A percentile compares a stretch with the other conserved stretches of the same genome.
phyloP scores from a whole-genome alignment of 108 stramenopile genomes.

The Cyclotella sp. region DNA sequence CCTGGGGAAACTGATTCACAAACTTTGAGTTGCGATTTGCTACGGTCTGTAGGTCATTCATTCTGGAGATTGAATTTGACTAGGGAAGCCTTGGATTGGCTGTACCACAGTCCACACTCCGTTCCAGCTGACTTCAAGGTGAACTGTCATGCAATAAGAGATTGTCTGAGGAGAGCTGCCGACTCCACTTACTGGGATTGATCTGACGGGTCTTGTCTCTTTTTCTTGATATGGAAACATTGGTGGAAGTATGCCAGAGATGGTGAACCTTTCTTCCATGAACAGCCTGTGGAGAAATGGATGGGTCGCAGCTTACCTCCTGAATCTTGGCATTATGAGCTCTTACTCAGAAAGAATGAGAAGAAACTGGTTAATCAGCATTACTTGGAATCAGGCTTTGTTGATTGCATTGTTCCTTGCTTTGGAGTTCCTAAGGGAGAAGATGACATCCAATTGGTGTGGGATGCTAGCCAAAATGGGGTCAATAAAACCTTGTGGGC shows the following conservation, averaged over 20 bases:
- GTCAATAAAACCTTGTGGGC: conserved; percentile 41
- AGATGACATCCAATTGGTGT: conserved; percentile 54
- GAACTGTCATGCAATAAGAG: background rate
- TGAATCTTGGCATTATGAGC: background rate
- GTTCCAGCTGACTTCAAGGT: background rate
- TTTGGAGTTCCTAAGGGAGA: conserved; percentile 44
- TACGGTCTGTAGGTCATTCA: background rate
- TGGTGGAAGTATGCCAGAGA: conserved; percentile 18
- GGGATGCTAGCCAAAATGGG: conserved; percentile 46
- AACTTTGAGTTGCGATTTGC: conserved; percentile 1
- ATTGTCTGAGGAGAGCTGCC: background rate
- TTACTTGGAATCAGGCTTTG: conserved; percentile 18
- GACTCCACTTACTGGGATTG: conserved; percentile 43
- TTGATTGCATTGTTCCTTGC: background rate
- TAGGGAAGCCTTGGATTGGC: conserved; percentile 7
- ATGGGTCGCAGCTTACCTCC: background rate
- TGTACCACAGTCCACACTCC: background rate
- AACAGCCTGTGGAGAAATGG: background rate
- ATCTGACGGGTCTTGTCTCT: conserved; percentile 29
- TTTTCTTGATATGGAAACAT: conserved; percentile 42
- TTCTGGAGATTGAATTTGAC: conserved; percentile 1
- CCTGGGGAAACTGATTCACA: background rate
- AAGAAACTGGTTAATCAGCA: background rate
- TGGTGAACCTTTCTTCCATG: conserved; percentile 18
- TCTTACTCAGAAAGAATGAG: conserved; percentile 2